These are phyloP conservation scores for Aspergillus fructus DNA, from an alignment of 2,329 filamentous ascomycete species.

Conservation along the genomic window DNA sequence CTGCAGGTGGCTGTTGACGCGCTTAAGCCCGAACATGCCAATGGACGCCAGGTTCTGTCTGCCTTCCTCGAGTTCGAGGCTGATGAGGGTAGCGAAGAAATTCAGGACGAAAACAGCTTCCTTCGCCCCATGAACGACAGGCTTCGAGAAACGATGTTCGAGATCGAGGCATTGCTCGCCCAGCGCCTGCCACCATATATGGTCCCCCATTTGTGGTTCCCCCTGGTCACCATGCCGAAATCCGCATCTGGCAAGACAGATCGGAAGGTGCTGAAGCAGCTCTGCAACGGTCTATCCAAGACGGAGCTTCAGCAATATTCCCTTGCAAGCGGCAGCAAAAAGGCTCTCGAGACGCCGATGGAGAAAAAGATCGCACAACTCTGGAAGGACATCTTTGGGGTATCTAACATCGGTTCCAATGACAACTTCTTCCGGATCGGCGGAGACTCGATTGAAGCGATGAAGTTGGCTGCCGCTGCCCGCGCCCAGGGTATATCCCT, in stretches of 20 bases:
- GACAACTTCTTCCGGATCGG: not conserved
- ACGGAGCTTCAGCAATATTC: not conserved
- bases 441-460: not conserved
- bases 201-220: not conserved
- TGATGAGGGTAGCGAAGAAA: not conserved
- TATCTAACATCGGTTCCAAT: not conserved
- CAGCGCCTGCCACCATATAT: not conserved
- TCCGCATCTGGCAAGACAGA: not conserved
- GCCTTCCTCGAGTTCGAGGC: not conserved
- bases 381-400: not conserved
- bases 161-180: not conserved
- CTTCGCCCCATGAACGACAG: not conserved
- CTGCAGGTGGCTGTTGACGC: not conserved
- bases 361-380: not conserved
- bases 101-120: not conserved
- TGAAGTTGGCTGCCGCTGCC: not conserved
- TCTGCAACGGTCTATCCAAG: not conserved
- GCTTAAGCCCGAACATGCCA: not conserved
- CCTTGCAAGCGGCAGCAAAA: not conserved
- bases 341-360: not conserved
- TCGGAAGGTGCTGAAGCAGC: not conserved
- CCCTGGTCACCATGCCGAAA: not conserved
- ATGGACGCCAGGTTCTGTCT: not conserved
- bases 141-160: not conserved
- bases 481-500: not conserved